Evolutionary conservation across 768 basidiomycete species (phyloP).

Genomic region (Pisolithus sp.): DNA sequence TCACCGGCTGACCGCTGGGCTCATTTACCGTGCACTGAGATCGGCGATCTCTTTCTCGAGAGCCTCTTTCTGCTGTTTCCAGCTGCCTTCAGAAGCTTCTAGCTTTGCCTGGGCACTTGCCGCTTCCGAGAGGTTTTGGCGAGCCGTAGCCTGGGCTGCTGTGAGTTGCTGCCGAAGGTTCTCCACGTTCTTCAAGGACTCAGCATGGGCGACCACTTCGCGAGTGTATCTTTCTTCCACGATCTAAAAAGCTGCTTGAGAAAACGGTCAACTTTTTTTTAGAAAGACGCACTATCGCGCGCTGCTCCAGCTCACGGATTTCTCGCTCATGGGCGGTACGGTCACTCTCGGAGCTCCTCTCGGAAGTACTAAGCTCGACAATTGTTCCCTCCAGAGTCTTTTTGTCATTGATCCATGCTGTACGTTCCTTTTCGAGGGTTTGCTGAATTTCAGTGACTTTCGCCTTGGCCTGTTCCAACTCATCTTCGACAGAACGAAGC

Average conservation of each 20-base stretch:
- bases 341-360: slow-evolving; percentile 59
- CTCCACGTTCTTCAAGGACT: slow-evolving; percentile 69
- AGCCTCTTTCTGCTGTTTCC: slow-evolving; percentile 71
- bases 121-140: slow-evolving; percentile 54
- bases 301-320: slow-evolving; percentile 59
- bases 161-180: slow-evolving; percentile 57
- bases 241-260: slow-evolving; percentile 31
- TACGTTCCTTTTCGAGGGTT: slow-evolving; percentile 61
- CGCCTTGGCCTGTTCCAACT: slow-evolving; percentile 41
- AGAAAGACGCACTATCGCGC: slow-evolving; percentile 48
- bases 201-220: slow-evolving; percentile 82
- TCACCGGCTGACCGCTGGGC: neutral
- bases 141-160: slow-evolving; percentile 42
- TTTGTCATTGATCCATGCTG: slow-evolving; percentile 72
- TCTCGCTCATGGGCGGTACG: slow-evolving; percentile 58
- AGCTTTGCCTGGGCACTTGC: slow-evolving; percentile 76
- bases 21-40: slow-evolving; percentile 57
- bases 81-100: slow-evolving; percentile 64
- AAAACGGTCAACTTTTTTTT: neutral
- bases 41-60: slow-evolving; percentile 75
- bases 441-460: slow-evolving; percentile 57
- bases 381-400: slow-evolving; percentile 78
- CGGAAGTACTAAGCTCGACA: slow-evolving; percentile 71
- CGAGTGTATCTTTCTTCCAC: slow-evolving; percentile 78
- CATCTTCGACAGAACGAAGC: slow-evolving; percentile 46